Percentiles rank a stretch among this genome's conserved stretches.
Conservation (phyloP, 345 rosid species). For the Euphorbia peplus region DNA sequence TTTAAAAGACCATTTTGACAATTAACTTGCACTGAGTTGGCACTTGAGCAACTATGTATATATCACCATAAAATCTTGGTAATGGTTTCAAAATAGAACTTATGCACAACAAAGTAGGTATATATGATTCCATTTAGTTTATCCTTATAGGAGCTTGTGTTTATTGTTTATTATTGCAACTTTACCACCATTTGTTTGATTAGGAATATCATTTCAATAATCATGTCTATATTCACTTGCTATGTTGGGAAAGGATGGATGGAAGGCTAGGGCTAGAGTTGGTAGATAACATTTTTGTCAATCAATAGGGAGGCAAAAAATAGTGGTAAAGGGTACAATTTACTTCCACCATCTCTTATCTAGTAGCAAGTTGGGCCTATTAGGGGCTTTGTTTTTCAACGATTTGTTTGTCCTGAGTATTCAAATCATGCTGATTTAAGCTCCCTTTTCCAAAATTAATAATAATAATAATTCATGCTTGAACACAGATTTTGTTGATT, state of each 20-base stretch:
- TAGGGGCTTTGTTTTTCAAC: neutral
- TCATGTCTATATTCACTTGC: neutral
- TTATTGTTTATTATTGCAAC: neutral
- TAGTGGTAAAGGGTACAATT: slow-evolving; percentile 3
- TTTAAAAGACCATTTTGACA: too few species aligned
- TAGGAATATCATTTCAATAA: neutral
- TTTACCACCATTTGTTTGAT: neutral
- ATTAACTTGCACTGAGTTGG: too few species aligned
- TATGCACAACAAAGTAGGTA: too few species aligned
- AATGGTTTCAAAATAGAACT: neutral
- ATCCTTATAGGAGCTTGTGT: neutral
- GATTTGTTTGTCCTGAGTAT: neutral
- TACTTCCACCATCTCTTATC: neutral
- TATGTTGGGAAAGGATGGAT: neutral
- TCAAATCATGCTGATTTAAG: too few species aligned
- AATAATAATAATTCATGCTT: neutral
- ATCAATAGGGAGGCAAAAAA: neutral
- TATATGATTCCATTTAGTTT: neutral
- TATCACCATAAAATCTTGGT: too few species aligned
- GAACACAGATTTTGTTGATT: neutral
- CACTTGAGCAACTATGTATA: neutral
- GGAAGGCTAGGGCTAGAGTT: neutral
- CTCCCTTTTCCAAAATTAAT: neutral
- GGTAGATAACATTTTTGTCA: neutral
- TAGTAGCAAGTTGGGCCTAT: neutral